Conservation (phyloP, 176 grass and related monocot genomes). For the Phragmites australis region DNA sequence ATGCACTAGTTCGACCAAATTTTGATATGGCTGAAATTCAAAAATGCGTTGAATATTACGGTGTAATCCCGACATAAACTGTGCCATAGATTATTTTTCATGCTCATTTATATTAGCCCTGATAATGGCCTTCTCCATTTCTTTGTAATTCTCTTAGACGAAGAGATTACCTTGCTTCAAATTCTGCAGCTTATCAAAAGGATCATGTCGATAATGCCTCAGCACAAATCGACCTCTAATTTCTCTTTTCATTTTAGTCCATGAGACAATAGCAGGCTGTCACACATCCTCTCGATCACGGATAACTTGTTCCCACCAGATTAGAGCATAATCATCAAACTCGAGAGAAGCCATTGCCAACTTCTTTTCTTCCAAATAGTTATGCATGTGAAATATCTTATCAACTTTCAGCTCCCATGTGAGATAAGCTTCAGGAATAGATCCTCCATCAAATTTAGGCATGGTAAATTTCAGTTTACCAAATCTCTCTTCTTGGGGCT, state of each 20-base stretch:
- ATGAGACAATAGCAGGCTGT: neutral
- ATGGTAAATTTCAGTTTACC: neutral
- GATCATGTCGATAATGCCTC: neutral
- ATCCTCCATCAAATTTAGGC: neutral
- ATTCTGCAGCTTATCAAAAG: neutral
- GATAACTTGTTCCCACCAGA: neutral
- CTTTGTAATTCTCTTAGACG: neutral
- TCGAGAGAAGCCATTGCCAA: neutral
- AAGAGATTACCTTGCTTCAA: neutral
- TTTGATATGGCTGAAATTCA: neutral
- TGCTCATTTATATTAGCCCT: neutral
- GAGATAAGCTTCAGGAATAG: neutral
- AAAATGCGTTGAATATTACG: neutral
- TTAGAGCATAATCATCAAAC: constrained; percentile 6
- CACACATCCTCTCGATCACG: neutral
- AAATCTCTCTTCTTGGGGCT: neutral
- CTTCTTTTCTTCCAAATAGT: neutral
- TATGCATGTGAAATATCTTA: neutral
- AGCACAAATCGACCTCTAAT: neutral
- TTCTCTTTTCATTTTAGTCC: neutral
- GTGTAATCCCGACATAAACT: neutral
- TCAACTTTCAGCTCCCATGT: neutral
- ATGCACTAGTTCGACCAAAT: neutral
- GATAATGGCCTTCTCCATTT: neutral
- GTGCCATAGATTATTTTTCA: neutral